Evolutionary conservation across 139 green algal species (phyloP), one percentile per base, ranked within the genome.

Genomic region (Eudorina sp.): DNA sequence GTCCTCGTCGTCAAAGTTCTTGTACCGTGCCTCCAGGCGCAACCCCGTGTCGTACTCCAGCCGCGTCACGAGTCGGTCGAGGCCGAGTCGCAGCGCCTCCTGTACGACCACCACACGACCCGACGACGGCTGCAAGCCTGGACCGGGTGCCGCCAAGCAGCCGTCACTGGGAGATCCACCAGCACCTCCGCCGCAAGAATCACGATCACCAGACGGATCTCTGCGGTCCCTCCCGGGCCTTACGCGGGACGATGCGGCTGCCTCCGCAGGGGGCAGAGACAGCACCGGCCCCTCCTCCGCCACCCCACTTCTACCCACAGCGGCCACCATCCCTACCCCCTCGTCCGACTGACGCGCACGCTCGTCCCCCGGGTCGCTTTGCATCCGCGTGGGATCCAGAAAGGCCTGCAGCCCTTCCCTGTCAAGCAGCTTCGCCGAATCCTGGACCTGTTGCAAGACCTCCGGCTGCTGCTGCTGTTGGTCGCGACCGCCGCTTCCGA

Each of bases 31-130:
- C 79, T 86, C 79, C 40, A 86, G 43, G 36, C 8, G 14, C 41
- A 86, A 29, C 4, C 79, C 79, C 9, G 34, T 76, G 16, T 62
- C 41, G 79, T 86, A 86, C 41, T 25, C 9, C 58, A 86, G 60
- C 41, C 43, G 43, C 29, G 41, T 76, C 29, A 86, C 60, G 11
- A 86, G 11, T 25, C 79, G 60, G 6, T 76, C 79, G 41, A 86
- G 60, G 19, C 79, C 60, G 13, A 16, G 19, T 3, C 14, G 40
- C 29, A 86, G 29, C 25, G 41, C 79, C n/a, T 34, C 79, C 41
- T 86, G 60, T 11, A 64, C 79, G 13, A 74, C 78, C 38, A 68
- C 40, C 48, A 36, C 45, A 41, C 34, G 21, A 29, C 77, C 45
- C 25, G 25, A 18, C 40, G 14, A 7, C 45, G 23, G 43, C 13